Base-by-base conservation (phyloP, 805 yeast genomes). In the Ogataea neopini region DNA sequence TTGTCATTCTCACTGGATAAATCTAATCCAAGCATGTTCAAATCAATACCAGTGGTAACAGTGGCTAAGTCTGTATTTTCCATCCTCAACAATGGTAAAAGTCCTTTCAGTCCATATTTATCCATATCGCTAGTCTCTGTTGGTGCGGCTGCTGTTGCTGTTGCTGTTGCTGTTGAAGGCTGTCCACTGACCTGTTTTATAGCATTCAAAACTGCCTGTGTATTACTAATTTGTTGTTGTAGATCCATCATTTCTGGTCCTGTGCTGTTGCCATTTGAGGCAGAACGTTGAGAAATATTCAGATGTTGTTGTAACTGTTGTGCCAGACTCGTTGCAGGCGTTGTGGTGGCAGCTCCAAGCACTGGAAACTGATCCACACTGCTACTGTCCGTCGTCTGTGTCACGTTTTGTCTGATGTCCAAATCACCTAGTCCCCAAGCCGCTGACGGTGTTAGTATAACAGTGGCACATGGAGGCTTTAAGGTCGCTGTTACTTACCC, bases 41-140 rank as follows among this genome's bases (percentile, higher is more conserved):
- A 68, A 60, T 89, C 96, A 22, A 83, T 81, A 8, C 96, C 96
- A 47, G 86, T 72, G 5, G 91, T 86, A 42, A 85, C 79, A 17
- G 80, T 75, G 9, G 81, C 77, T 49, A 80, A 77, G 49, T 85
- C 92, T 29, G 66, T 74, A 49, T 78, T 76, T 44, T 83, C 88
- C 77, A 80, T 77, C 46, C 76, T 76, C 40, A 86, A 72, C 15
- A 87, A 71, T 14, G 82, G 73, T 13, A 77, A 56, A 33, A 88
- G 67, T 0, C 90, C 91, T 47, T 76, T 74, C 46, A 89, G 65
- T 1, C 96, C 96, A 63, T 74, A 88, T 58, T 71, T 76, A 47
- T 79, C 84, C 68, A 80, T 73, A 23, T 80, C 85, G 15, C 47
- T 20, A 4, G 18, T 8, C 36, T 29, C 34, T 25, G 11, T 33